phyloP scores from a whole-genome alignment of 2,329 filamentous ascomycete genomes.

The Colletotrichum sp. region DNA sequence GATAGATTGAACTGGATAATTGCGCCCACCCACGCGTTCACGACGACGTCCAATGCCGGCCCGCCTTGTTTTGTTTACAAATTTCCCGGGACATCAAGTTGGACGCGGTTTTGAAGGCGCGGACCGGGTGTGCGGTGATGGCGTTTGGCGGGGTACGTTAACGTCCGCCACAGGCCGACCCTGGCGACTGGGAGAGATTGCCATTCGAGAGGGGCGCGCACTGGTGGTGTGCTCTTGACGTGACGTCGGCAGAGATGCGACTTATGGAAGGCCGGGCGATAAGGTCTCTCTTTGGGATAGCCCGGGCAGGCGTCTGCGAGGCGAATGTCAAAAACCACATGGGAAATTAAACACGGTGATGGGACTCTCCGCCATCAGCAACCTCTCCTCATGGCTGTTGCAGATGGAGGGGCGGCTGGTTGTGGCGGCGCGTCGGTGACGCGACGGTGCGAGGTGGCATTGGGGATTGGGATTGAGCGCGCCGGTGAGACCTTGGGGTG shows the following conservation, averaged over 20 bases:
- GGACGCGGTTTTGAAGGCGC: slow-evolving; percentile 4
- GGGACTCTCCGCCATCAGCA: background rate
- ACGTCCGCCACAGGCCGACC: background rate
- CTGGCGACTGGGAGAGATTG: background rate
- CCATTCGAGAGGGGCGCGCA: background rate
- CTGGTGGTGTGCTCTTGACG: background rate
- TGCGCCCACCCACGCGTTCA: background rate
- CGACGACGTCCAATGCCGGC: background rate
- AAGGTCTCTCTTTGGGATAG: background rate
- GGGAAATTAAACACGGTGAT: background rate
- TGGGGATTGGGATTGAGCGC: background rate
- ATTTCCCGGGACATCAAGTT: slow-evolving; percentile 1
- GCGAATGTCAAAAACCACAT: background rate
- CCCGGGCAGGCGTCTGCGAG: background rate
- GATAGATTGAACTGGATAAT: background rate
- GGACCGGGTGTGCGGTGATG: background rate
- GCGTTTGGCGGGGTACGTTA: slow-evolving; percentile 2
- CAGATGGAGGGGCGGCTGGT: background rate
- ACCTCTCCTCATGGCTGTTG: background rate
- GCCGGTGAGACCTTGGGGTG: background rate
- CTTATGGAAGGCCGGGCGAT: background rate
- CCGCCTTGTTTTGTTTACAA: slow-evolving; percentile 10
- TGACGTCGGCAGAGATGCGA: background rate
- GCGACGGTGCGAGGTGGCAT: background rate
- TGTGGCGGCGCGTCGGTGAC: background rate